Conservation (phyloP, 169 alveolate species). For the Eimeria falciformis region DNA sequence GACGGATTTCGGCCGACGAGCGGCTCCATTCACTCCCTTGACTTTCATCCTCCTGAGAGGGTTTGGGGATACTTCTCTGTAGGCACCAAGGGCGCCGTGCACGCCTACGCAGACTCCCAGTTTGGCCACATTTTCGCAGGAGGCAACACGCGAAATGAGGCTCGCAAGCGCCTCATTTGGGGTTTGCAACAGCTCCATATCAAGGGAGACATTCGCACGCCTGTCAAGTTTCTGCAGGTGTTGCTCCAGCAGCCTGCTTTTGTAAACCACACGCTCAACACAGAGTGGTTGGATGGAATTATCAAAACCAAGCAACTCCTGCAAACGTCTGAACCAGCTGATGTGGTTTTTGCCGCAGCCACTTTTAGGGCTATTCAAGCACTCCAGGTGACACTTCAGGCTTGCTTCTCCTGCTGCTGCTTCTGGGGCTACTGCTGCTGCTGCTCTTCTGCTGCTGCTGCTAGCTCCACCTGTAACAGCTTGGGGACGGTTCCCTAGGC, state of each 20-base stretch:
- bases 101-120: constrained; percentile 92
- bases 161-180: constrained; percentile 82
- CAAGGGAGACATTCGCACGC: constrained; percentile 88
- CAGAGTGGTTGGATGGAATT: constrained; percentile 80
- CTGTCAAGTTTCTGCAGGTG: constrained; percentile 83
- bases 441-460: neutral
- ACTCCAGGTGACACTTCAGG: constrained; percentile 62
- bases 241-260: constrained; percentile 85
- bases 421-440: neutral
- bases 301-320: constrained; percentile 45
- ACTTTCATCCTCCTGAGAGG: constrained; percentile 83
- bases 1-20: constrained; percentile 92
- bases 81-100: constrained; percentile 87
- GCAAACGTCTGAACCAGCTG: neutral
- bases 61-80: constrained; percentile 91
- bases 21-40: constrained; percentile 82
- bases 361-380: constrained; percentile 71
- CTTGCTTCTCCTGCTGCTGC: neutral
- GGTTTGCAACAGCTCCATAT: constrained; percentile 85
- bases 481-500: neutral
- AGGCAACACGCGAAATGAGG: constrained; percentile 84
- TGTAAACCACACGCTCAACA: constrained; percentile 78
- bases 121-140: constrained; percentile 92
- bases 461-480: neutral
- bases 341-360: constrained; percentile 69